These are phyloP conservation scores for Puccinia novopanici DNA, from an alignment of 1,284 basidiomycete genomes.

Conservation along the genomic window DNA sequence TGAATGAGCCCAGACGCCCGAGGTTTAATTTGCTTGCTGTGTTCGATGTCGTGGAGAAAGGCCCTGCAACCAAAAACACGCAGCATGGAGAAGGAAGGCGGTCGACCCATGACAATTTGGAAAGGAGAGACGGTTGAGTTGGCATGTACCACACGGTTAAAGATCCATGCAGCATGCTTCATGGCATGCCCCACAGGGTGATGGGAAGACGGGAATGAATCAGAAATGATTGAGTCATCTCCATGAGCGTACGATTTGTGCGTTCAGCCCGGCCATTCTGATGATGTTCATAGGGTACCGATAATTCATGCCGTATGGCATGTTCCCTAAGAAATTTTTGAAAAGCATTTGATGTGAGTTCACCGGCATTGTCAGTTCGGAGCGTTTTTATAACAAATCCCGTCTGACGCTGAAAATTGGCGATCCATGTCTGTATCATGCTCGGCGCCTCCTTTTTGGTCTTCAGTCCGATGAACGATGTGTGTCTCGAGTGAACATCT, in stretches of 20 bases:
- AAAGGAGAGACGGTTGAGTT: background rate
- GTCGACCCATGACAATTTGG: background rate
- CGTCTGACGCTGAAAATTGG: background rate
- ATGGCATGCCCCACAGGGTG: background rate
- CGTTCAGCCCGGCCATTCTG: background rate
- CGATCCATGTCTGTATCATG: background rate
- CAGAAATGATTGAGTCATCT: background rate
- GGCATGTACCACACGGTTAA: background rate
- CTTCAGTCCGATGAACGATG: background rate
- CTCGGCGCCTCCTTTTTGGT: background rate
- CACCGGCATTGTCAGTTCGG: background rate
- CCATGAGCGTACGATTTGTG: background rate
- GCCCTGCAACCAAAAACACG: background rate
- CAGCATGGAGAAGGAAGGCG: background rate
- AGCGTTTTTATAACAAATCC: background rate
- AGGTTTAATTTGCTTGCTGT: background rate
- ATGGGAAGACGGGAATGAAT: background rate
- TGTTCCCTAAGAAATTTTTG: background rate
- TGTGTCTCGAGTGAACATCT: background rate
- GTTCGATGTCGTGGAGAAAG: background rate
- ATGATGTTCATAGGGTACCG: background rate
- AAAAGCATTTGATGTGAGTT: background rate
- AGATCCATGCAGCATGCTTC: background rate
- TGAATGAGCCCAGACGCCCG: background rate
- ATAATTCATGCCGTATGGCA: background rate